Base-by-base conservation (phyloP, 2,329 filamentous ascomycete species). In the Beauveria caledonica region DNA sequence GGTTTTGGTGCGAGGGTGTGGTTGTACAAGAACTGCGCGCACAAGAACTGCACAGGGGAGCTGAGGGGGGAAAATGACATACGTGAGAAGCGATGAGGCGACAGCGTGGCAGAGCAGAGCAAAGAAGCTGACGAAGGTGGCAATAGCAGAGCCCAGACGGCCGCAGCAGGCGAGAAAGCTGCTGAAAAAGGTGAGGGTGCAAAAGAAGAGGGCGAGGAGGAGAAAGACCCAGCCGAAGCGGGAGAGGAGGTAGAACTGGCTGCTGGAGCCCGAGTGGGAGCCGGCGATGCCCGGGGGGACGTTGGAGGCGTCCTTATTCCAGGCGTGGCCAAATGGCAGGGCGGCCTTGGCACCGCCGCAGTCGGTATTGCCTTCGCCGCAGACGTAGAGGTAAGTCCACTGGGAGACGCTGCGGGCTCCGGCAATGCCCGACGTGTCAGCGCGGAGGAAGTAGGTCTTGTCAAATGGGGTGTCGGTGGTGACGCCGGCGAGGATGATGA, bases 201-300 rank as follows among this genome's bases (percentile, higher is more conserved):
- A 83, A 72, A 96, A 94, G 79, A 96, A 86, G 42, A 97, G 82
- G 19, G 86, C 85, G 65, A 97, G 87, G 60, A 97, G 78, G 77
- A 89, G 89, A 74, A 96, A 94, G 42, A 92, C 90, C 83, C 93
- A 97, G 73, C 90, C 88, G 78, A 97, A 96, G 45, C 93, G 85
- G 77, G 91, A 95, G 70, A 94, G 81, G 75, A 92, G 90, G 77
- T 82, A 97, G 79, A 86, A 96, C 64, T 76, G 75, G 23, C 64
- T 71, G 63, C 79, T 81, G 6, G 85, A 87, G 62, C 76, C 75
- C 62, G 77, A 83, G 66, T 85, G 79, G 10, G 64, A 61, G 45
- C 87, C 81, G 42, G 75, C 68, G n/a, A 85, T 73, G 5, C 68
- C 71, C 0, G 63, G 53, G 17, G 82, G 82, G 0, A 74, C 78